Evolutionary conservation across 495 filamentous ascomycete genomes (phyloP).

Genomic region (Bombardia bombarda): DNA sequence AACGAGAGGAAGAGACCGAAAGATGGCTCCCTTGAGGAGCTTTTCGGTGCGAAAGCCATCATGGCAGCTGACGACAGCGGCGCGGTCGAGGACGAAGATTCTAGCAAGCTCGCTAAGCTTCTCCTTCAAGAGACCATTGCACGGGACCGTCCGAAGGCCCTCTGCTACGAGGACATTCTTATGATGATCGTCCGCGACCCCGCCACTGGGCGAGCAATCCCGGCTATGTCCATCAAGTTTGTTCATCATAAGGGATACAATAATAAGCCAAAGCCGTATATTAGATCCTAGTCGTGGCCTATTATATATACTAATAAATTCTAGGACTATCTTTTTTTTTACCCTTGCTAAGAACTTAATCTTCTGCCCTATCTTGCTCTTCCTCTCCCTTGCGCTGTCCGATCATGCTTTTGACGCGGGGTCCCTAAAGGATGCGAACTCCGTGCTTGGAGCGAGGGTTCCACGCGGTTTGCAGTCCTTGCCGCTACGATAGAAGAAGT

Average conservation of each 20-base stretch:
- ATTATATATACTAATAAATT: no score
- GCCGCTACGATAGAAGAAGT: constrained; percentile 18
- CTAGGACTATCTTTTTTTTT: constrained; percentile 20
- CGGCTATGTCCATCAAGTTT: constrained; percentile 18
- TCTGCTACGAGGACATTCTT: constrained; percentile 22
- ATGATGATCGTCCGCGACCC: constrained; percentile 18
- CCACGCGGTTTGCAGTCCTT: constrained; percentile 6
- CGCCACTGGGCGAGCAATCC: constrained; percentile 8
- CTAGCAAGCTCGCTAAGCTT: constrained; percentile 1
- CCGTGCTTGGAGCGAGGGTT: constrained; percentile 9
- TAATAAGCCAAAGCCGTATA: constrained; percentile 19
- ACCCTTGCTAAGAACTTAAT: constrained; percentile 8
- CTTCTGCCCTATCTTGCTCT: constrained; percentile 14
- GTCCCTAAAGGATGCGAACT: constrained; percentile 7
- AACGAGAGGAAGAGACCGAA: constrained; percentile 12
- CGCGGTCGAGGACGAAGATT: constrained; percentile 1
- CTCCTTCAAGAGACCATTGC: constrained; percentile 3
- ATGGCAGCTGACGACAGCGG: background rate
- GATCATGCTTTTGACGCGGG: constrained; percentile 17
- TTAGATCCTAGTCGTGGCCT: no score
- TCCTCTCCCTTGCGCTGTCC: constrained; percentile 10
- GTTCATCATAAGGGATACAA: constrained; percentile 18
- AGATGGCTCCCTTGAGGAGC: constrained; percentile 9
- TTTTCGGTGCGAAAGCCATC: constrained; percentile 3
- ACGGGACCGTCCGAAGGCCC: constrained; percentile 12